A percentile compares a stretch with the other conserved stretches of the same genome.
These are phyloP conservation scores for Allantophomopsis cytisporea DNA, from an alignment of 2,329 filamentous ascomycete genomes.

Conservation along the genomic window DNA sequence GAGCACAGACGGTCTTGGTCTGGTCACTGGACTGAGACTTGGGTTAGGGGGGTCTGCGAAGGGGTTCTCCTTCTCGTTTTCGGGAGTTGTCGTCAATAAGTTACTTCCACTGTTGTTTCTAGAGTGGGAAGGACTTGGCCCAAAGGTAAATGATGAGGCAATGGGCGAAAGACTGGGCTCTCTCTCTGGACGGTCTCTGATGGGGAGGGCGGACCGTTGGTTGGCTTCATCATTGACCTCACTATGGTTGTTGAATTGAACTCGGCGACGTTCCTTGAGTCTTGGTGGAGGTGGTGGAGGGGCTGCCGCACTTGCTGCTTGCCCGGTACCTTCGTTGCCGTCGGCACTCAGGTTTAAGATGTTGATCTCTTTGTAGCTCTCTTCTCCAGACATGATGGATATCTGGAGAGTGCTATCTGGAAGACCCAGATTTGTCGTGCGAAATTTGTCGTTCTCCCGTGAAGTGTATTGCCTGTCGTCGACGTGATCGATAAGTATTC, in stretches of 20 bases:
- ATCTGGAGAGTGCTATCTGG: too few relatives aligned
- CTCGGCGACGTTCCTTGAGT: conserved; percentile 9
- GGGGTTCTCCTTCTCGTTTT: conserved; percentile 14
- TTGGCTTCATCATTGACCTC: conserved; percentile 17
- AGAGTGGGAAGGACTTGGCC: conserved; percentile 10
- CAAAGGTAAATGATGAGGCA: not conserved
- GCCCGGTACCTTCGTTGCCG: conserved; percentile 6
- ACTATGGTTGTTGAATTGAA: conserved; percentile 18
- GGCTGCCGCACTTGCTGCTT: conserved; percentile 10
- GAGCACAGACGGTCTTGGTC: conserved; percentile 12
- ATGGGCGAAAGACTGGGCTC: too few relatives aligned
- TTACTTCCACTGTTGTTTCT: conserved; percentile 10
- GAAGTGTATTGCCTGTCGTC: too few relatives aligned
- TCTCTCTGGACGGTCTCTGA: too few relatives aligned
- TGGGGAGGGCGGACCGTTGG: conserved; percentile 3
- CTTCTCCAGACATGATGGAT: too few relatives aligned
- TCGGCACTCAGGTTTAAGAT: too few relatives aligned
- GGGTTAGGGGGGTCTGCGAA: conserved; percentile 8
- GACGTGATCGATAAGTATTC: too few relatives aligned
- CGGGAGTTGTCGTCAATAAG: conserved; percentile 7
- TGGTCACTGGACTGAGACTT: conserved; percentile 3
- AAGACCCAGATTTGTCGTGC: too few relatives aligned
- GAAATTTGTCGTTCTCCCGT: too few relatives aligned
- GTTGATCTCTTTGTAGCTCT: too few relatives aligned
- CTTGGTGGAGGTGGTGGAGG: conserved; percentile 2